These are phyloP conservation scores for Camellia oleifera DNA, from an alignment of 179 eudicot species.

Conservation along the genomic window DNA sequence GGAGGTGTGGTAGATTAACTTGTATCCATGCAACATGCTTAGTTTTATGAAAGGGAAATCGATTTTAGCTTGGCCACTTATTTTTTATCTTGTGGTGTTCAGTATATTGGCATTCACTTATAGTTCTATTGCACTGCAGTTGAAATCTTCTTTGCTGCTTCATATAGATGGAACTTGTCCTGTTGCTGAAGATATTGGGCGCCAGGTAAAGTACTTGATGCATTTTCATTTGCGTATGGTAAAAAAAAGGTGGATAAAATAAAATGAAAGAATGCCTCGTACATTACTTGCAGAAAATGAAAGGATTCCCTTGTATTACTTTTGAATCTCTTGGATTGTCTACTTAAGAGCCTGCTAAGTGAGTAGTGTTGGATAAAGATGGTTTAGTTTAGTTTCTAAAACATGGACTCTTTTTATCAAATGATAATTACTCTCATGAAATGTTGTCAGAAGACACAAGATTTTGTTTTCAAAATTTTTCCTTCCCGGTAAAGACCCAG, in stretches of 20 bases:
- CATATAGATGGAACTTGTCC: constrained; percentile 58
- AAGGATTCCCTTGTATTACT: background rate
- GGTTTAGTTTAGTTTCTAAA: background rate
- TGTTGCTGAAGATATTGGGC: constrained; percentile 73
- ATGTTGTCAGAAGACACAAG: background rate
- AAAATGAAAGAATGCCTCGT: background rate
- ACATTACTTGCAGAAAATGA: background rate
- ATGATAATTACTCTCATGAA: too few species aligned
- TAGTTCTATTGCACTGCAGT: constrained; percentile 37
- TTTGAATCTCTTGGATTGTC: background rate
- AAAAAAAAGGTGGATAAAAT: background rate
- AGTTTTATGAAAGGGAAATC: background rate
- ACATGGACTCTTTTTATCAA: background rate
- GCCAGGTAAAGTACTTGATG: constrained; percentile 45
- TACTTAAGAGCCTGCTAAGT: background rate
- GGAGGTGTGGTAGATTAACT: too few species aligned
- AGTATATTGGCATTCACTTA: background rate
- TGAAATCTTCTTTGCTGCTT: constrained; percentile 66
- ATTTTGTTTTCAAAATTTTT: background rate
- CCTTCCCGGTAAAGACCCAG: too few species aligned
- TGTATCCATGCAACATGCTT: background rate
- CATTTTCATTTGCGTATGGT: background rate
- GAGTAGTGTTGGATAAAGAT: background rate
- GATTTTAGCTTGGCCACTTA: background rate
- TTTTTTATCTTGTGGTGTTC: constrained; percentile 9